Evolutionary conservation across 495 filamentous ascomycete genomes (phyloP).

Genomic region (Cercophora scortea): DNA sequence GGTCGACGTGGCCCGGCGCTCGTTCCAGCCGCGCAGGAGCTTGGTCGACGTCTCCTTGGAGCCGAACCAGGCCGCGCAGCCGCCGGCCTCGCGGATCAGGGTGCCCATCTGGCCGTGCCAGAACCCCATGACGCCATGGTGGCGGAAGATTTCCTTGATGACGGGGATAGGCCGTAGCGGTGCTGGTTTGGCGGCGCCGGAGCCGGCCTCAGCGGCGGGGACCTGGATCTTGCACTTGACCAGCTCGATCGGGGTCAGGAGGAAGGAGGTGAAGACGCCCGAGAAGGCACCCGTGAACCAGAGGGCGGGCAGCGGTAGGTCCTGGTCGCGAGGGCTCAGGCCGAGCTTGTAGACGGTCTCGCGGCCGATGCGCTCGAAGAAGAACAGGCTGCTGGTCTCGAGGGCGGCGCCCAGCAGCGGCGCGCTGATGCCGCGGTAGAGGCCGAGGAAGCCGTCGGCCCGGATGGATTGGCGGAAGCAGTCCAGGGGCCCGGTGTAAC

Average conservation of each 20-base stretch:
- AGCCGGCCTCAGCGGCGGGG: conserved; percentile 21
- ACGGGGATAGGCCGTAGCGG: conserved; percentile 40
- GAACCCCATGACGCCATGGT: conserved; percentile 77
- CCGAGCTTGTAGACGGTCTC: conserved; percentile 48
- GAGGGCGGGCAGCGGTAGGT: conserved; percentile 64
- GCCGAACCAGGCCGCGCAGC: conserved; percentile 93
- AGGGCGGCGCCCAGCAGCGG: conserved; percentile 86
- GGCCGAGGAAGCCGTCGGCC: conserved; percentile 64
- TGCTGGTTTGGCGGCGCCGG: conserved; percentile 12
- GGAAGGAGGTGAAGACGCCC: conserved; percentile 83
- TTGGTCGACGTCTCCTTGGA: conserved; percentile 73
- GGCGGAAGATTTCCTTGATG: conserved; percentile 67
- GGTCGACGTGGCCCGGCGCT: conserved; percentile 14
- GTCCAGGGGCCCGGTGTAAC: conserved; percentile 82
- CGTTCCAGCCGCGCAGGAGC: conserved; percentile 47
- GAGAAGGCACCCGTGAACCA: conserved; percentile 71
- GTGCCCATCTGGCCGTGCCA: conserved; percentile 95
- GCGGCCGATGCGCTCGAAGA: conserved; percentile 66
- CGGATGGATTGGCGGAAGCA: conserved; percentile 82
- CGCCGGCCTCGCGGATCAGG: conserved; percentile 87
- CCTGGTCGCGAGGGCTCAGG: conserved; percentile 40
- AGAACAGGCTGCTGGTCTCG: conserved; percentile 91
- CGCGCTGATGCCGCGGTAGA: conserved; percentile 91
- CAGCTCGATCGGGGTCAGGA: conserved; percentile 92
- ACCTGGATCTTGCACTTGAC: conserved; percentile 99